phyloP scores from a whole-genome alignment of 495 filamentous ascomycete genomes.

The Hypoxylon perforatum region DNA sequence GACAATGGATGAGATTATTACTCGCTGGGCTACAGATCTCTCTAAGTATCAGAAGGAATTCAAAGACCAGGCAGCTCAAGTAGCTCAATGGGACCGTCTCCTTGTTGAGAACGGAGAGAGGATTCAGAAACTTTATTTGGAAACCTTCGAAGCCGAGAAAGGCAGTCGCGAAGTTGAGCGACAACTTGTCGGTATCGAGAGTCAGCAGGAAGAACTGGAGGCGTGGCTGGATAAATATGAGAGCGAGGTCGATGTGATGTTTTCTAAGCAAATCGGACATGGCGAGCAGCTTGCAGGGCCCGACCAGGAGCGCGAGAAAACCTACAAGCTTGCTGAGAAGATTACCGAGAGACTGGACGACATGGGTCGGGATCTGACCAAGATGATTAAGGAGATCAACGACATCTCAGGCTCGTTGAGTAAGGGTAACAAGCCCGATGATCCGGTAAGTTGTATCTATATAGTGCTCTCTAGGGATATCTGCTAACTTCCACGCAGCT shows the following conservation, averaged over 20 bases:
- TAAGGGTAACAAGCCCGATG: slow-evolving; percentile 88
- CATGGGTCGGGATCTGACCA: slow-evolving; percentile 88
- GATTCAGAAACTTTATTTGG: slow-evolving; percentile 86
- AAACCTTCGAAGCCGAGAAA: slow-evolving; percentile 89
- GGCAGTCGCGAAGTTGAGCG: slow-evolving; percentile 91
- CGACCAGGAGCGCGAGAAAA: slow-evolving; percentile 93
- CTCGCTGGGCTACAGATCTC: slow-evolving; percentile 94
- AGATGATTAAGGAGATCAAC: slow-evolving; percentile 99
- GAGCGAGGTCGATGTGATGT: slow-evolving; percentile 85
- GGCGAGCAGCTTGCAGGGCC: slow-evolving; percentile 82
- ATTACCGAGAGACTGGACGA: slow-evolving; percentile 86
- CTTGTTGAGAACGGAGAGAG: slow-evolving; percentile 92
- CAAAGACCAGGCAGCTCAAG: slow-evolving; percentile 84
- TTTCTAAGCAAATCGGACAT: slow-evolving; percentile 70
- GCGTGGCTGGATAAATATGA: slow-evolving; percentile 90
- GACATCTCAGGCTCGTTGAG: slow-evolving; percentile 81
- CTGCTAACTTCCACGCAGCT: slow-evolving; percentile 64
- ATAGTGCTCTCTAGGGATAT: slow-evolving; percentile 6
- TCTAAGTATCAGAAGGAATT: slow-evolving; percentile 97
- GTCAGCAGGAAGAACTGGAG: slow-evolving; percentile 88
- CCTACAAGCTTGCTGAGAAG: slow-evolving; percentile 92
- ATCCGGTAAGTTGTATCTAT: slow-evolving; percentile 74
- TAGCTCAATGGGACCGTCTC: slow-evolving; percentile 89
- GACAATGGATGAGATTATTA: slow-evolving; percentile 99
- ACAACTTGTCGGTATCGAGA: slow-evolving; percentile 86